Evolutionary conservation across 805 yeast species (phyloP).

Genomic region (Teunomyces atbi): DNA sequence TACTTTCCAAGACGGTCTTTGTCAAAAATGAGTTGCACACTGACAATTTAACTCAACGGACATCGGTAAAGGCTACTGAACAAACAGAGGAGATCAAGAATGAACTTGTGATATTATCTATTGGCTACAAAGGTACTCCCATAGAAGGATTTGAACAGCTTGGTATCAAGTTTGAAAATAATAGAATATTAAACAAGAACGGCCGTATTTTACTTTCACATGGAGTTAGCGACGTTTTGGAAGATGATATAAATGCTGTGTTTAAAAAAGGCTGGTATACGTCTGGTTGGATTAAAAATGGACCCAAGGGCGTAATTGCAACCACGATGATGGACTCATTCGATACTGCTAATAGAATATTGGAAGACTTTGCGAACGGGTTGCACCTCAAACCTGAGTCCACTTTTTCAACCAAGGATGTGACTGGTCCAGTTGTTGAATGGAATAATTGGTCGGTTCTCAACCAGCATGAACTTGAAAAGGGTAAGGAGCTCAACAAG

Average conservation of each 20-base stretch:
- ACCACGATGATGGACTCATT: constrained; percentile 85
- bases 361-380: constrained; percentile 50
- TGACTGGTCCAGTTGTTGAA: constrained; percentile 25
- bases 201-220: constrained; percentile 27
- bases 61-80: constrained; percentile 36
- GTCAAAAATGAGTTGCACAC: constrained; percentile 44
- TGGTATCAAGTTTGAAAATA: constrained; percentile 28
- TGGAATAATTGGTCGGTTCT: constrained; percentile 72
- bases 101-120: constrained; percentile 73
- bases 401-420: background rate
- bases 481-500: constrained; percentile 52
- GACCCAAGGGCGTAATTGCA: constrained; percentile 88
- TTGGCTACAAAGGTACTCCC: constrained; percentile 77
- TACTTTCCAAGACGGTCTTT: constrained; percentile 49
- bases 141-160: constrained; percentile 53
- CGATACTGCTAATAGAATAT: constrained; percentile 64
- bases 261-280: constrained; percentile 59
- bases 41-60: constrained; percentile 34
- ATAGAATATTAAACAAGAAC: constrained; percentile 30
- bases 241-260: constrained; percentile 18
- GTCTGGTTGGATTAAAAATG: constrained; percentile 88
- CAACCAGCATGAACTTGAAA: constrained; percentile 49
- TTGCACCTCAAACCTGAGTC: constrained; percentile 17
- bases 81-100: constrained; percentile 34
- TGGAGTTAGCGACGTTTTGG: constrained; percentile 10